Percentiles rank a stretch among this genome's conserved stretches.
Conservation (phyloP, 139 green algal species). For the Bryopsis sp. region DNA sequence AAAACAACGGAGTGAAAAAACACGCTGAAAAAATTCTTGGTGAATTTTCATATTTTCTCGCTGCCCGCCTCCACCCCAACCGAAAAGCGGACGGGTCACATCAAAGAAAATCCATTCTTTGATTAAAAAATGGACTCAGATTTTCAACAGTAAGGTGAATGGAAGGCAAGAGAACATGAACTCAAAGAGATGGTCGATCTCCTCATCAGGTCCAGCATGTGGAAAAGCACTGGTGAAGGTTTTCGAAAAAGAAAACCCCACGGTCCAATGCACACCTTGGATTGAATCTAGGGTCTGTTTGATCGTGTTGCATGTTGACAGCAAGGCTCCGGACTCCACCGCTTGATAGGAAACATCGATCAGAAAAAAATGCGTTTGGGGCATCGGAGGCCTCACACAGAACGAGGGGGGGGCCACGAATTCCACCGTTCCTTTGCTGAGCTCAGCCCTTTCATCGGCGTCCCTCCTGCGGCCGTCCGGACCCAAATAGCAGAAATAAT, state of each 20-base stretch:
- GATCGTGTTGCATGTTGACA: constrained; percentile 53
- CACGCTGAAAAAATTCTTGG: no score
- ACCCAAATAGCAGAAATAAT: constrained; percentile 65
- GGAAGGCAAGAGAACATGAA: background rate
- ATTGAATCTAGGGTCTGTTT: constrained; percentile 50
- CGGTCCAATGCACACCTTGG: constrained; percentile 32
- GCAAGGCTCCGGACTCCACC: constrained; percentile 49
- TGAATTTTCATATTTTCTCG: no score
- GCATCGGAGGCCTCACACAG: constrained; percentile 68
- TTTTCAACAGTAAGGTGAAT: background rate
- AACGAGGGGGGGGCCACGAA: constrained; percentile 56
- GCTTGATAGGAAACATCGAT: constrained; percentile 64
- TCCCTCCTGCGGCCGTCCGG: constrained; percentile 51
- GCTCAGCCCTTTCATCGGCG: constrained; percentile 56
- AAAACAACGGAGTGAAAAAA: no score
- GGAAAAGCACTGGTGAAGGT: no score
- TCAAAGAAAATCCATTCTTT: no score
- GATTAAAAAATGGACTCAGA: background rate
- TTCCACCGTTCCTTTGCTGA: constrained; percentile 64
- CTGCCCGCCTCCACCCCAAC: no score
- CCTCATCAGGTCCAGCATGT: no score
- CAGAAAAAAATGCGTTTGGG: constrained; percentile 68
- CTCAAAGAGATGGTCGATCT: no score
- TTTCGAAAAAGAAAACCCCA: background rate
- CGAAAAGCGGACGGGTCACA: no score